Conservation (phyloP, 768 basidiomycete genomes). For the Lentinula raphanica region DNA sequence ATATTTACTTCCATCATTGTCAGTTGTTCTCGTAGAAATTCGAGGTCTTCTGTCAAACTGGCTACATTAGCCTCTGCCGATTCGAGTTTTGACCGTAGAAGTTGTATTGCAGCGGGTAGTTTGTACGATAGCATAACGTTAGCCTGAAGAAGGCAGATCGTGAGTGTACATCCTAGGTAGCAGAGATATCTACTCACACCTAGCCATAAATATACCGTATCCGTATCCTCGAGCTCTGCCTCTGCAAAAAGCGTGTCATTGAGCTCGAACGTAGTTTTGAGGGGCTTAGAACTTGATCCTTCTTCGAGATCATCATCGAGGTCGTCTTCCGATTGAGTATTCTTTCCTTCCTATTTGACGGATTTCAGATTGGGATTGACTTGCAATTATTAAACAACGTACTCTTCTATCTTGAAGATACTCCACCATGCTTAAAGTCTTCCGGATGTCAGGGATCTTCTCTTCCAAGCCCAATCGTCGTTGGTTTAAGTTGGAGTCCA, state of each 20-base stretch:
- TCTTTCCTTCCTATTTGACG: conserved; percentile 56
- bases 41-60: conserved; percentile 80
- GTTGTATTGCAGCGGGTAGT: conserved; percentile 65
- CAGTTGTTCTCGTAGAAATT: conserved; percentile 89
- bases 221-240: conserved; percentile 80
- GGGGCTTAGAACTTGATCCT: conserved; percentile 40
- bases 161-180: neutral
- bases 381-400: conserved; percentile 18
- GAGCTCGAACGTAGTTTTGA: conserved; percentile 88
- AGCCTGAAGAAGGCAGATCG: conserved; percentile 47
- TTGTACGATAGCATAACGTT: conserved; percentile 98
- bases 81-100: conserved; percentile 71
- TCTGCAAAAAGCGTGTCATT: conserved; percentile 95
- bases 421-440: conserved; percentile 87
- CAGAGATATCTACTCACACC: conserved; percentile 54
- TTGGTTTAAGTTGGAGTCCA: conserved; percentile 84
- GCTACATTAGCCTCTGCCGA: conserved; percentile 61
- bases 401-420: conserved; percentile 71
- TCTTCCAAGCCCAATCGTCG: conserved; percentile 77
- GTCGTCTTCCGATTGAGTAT: conserved; percentile 40
- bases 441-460: conserved; percentile 94
- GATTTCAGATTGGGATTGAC: neutral
- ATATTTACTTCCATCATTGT: conserved; percentile 97
- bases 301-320: conserved; percentile 53
- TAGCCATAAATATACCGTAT: conserved; percentile 92